Evolutionary conservation across 768 basidiomycete species (phyloP), one percentile per base, ranked within the genome.

Genomic region (Kwoniella dejecticola): DNA sequence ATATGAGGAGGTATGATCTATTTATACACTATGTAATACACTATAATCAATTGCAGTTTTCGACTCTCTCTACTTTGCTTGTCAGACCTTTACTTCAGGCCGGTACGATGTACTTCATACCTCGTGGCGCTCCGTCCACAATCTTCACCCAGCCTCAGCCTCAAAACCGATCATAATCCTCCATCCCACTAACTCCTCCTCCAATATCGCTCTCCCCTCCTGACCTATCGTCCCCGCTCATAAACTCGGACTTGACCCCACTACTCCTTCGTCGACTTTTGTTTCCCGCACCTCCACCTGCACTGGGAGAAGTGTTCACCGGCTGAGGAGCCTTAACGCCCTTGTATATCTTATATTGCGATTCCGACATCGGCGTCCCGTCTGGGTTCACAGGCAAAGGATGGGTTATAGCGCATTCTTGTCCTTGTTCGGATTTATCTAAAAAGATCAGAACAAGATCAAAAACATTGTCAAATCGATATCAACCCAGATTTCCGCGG

Each of bases 381-480:
- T 77, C 78, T 0, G 78, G 79, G 50, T 81, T 74, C 47, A 74
- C 76, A 21, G 71, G 73, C 56, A 79, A 63, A 12, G 77, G 78
- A 66, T 82, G 81, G n/a, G 75, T 69, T 66, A 82, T 80, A 63
- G 83, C 81, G 75, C 90, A 91, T 50, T 91, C 90, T 5, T 87
- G 84, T 24, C 90, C 90, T 60, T 89, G 89, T 69, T 91, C 89
- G 10, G 89, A 90, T 52, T 87, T 77, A 84, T 69, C 90, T 90
- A 23, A 47, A 41, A 44, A 12, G 11, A 27, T 3, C 12, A 30
- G n/a, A 48, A 17, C 1, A 31, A 33, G 15, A 52, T 64, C 50
- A 62, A n/a, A n/a, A n/a, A n/a, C n/a, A n/a, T n/a, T n/a, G n/a
- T n/a, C n/a, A n/a, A n/a, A n/a, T n/a, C n/a, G n/a, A n/a, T n/a